These are phyloP conservation scores for Scheffersomyces lignicola DNA, from an alignment of 1,139 yeast genomes.

Conservation along the genomic window DNA sequence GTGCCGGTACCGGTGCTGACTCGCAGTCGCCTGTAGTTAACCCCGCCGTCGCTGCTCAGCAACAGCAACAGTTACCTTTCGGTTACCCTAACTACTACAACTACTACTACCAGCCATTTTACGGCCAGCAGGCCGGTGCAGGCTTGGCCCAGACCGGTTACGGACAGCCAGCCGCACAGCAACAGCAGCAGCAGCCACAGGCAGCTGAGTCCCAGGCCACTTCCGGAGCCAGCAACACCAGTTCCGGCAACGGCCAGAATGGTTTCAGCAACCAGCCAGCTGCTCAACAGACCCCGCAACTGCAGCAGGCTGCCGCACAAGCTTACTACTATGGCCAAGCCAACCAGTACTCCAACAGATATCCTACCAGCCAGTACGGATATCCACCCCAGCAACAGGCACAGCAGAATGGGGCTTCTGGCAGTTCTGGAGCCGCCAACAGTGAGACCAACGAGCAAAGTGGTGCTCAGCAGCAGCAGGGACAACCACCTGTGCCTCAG, in stretches of 20 bases:
- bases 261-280: constrained; percentile 16
- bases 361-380: constrained; percentile 31
- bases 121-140: constrained; percentile 20
- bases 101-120: constrained; percentile 46
- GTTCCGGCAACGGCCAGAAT: constrained; percentile 9
- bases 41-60: constrained; percentile 21
- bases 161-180: constrained; percentile 16
- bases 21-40: constrained; percentile 29
- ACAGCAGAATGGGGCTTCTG: constrained; percentile 16
- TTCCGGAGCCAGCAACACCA: constrained; percentile 11
- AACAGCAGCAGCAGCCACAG: constrained; percentile 10
- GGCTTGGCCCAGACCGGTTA: constrained; percentile 23
- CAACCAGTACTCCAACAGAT: constrained; percentile 37
- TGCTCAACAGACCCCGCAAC: constrained; percentile 8
- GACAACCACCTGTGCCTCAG: constrained; percentile 30
- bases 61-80: constrained; percentile 33
- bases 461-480: constrained; percentile 20
- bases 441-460: constrained; percentile 9
- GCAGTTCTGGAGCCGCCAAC: constrained; percentile 7
- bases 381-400: constrained; percentile 35
- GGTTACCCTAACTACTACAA: constrained; percentile 49
- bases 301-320: constrained; percentile 17
- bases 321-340: constrained; percentile 39
- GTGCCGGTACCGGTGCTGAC: constrained; percentile 19
- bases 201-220: constrained; percentile 11